A percentile compares a stretch with the other conserved stretches of the same genome.
Conservation (phyloP, 1,284 basidiomycete genomes). For the Cutaneotrichosporon mucoides region DNA sequence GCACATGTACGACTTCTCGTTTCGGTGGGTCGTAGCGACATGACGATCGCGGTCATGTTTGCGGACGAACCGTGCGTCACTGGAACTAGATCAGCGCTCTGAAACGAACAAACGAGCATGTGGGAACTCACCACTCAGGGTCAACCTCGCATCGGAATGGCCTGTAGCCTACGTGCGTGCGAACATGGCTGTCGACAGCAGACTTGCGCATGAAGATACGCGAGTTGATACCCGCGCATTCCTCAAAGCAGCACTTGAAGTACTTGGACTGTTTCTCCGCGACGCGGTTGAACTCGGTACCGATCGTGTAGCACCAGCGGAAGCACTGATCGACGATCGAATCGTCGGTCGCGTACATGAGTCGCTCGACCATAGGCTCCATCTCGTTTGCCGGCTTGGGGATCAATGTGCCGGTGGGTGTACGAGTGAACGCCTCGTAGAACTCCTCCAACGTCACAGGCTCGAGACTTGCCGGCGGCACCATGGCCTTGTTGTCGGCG, state of each 20-base stretch:
- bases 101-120: too few relatives aligned
- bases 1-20: constrained; percentile 21
- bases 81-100: background rate
- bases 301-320: constrained; percentile 20
- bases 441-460: constrained; percentile 21
- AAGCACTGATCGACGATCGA: constrained; percentile 20
- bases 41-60: constrained; percentile 24
- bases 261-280: constrained; percentile 23
- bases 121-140: constrained; percentile 16
- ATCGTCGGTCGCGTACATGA: constrained; percentile 19
- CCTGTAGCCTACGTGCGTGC: constrained; percentile 21
- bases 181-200: constrained; percentile 21
- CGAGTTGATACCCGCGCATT: constrained; percentile 11
- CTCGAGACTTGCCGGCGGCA: background rate
- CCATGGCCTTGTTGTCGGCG: too few relatives aligned
- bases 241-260: constrained; percentile 23
- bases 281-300: constrained; percentile 17
- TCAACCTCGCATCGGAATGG: constrained; percentile 20
- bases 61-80: constrained; percentile 19
- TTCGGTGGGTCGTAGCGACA: constrained; percentile 18
- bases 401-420: constrained; percentile 12
- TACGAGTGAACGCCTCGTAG: constrained; percentile 9
- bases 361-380: constrained; percentile 15
- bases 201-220: constrained; percentile 22
- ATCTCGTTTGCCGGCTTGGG: constrained; percentile 12